Evolutionary conservation across 768 basidiomycete species (phyloP).

Genomic region (Lentinula sp.): DNA sequence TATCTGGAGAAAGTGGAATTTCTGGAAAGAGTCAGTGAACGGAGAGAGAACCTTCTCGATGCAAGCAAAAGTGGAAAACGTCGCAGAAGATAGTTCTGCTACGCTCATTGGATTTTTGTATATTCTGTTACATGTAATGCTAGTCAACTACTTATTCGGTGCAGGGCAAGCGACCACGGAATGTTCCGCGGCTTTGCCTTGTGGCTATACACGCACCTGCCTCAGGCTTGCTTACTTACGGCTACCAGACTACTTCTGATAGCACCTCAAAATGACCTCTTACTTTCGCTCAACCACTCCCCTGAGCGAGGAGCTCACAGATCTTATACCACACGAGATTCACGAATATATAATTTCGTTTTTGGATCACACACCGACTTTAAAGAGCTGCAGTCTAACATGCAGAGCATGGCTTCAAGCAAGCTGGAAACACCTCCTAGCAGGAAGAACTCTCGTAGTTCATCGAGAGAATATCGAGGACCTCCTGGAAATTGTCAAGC

Average conservation of each 20-base stretch:
- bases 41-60: slow-evolving; percentile 62
- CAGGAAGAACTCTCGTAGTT: neutral
- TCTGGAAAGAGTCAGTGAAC: slow-evolving; percentile 65
- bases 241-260: neutral
- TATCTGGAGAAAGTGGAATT: slow-evolving; percentile 87
- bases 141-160: neutral
- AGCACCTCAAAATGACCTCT: neutral
- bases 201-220: neutral
- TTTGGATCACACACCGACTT: neutral
- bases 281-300: neutral
- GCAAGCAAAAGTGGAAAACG: slow-evolving; percentile 39
- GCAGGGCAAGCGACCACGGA: too few species aligned
- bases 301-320: neutral
- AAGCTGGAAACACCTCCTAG: neutral
- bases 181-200: neutral
- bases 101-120: too few species aligned
- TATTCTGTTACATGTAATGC: too few species aligned
- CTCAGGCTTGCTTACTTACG: too few species aligned
- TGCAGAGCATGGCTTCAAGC: slow-evolving; percentile 1
- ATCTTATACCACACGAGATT: slow-evolving; percentile 1
- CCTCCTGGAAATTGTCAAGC: neutral
- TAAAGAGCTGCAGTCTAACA: neutral
- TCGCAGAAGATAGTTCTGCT: neutral
- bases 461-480: neutral
- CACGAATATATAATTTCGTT: slow-evolving; percentile 2